Base-by-base conservation (phyloP, 176 grass and related monocot genomes). In the Cenchrus purpureus region DNA sequence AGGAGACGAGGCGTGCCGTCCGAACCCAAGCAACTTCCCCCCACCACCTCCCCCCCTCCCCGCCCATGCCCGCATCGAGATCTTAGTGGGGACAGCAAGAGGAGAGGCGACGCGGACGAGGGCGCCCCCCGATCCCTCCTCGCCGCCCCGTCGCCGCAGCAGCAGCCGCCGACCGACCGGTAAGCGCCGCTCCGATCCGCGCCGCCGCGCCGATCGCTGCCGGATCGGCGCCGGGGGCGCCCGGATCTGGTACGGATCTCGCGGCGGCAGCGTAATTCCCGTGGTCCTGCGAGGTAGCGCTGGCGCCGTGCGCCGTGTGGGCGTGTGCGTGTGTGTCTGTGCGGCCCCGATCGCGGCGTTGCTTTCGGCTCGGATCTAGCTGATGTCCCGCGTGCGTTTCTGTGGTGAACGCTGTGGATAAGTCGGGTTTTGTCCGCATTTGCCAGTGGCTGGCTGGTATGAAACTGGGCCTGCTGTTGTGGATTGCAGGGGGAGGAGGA, bases 401-500 rank as follows among this genome's bases (percentile, higher is more conserved):
- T 71, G 85, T 77, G 91, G 70, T 63, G 77, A 76, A 84, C 83
- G 57, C 70, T 82, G 88, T 88, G 80, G 86, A 82, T 94, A 85
- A 88, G 86, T 76, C 53, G 79, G 63, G 52, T 73, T 84, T 90
- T 87, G 70, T 82, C 86, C 67, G 79, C 89, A 92, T 83, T 86
- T 88, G 83, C 60, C 68, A 55, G 69, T 80, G 79, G 68, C 82
- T 80, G 83, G 76, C 88, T 86, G 67, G 85, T 74, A 75, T 93
- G 71, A 89, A 70, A 70, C 83, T 79, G 11, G 46, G 49, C 62
- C 60, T 76, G 67, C 65, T 74, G 17, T 86, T 91, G 58, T 82
- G 88, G 84, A 95, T 92, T 93, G 88, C 87, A 95, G 93, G 90
- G 88, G 82, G 88, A 91, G 79, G 84, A 86, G 87, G 84, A 86